Percentiles rank a stretch among this genome's conserved stretches.
These are phyloP conservation scores for Quercus variabilis DNA, from an alignment of 306 rosid species.

Conservation along the genomic window DNA sequence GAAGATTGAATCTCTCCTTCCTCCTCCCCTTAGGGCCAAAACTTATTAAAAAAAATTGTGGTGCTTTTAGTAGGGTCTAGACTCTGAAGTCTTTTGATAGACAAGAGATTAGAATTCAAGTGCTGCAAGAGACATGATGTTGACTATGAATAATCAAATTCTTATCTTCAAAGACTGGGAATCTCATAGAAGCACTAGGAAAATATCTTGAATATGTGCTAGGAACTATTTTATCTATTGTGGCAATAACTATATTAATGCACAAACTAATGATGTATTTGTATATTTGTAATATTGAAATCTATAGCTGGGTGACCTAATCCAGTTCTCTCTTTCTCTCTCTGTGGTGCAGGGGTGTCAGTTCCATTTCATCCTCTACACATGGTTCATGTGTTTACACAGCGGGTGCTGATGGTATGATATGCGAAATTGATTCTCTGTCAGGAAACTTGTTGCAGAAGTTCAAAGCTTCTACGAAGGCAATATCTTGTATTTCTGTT, in stretches of 20 bases:
- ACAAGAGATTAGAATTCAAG: no score
- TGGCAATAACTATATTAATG: not conserved
- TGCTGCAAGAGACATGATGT: not conserved
- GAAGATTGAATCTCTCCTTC: no score
- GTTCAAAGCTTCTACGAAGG: constrained; percentile 82
- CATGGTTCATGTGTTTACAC: constrained; percentile 54
- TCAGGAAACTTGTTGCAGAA: constrained; percentile 74
- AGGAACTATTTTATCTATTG: not conserved
- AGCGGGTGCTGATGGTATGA: constrained; percentile 86
- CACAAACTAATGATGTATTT: not conserved
- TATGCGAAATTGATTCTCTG: constrained; percentile 58
- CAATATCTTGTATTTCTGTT: constrained; percentile 69
- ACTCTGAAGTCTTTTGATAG: not conserved
- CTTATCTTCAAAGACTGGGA: not conserved
- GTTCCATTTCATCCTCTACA: constrained; percentile 64
- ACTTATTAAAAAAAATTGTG: not conserved
- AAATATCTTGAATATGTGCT: not conserved
- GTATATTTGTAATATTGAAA: not conserved
- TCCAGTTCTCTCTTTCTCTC: constrained; percentile 8
- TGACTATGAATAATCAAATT: not conserved
- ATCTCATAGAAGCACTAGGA: not conserved
- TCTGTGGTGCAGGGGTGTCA: constrained; percentile 66
- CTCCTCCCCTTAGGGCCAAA: no score
- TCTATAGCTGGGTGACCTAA: not conserved
- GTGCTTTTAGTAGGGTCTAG: not conserved